A percentile compares a stretch with the other conserved stretches of the same genome.
These are phyloP conservation scores for Hypoxylon crocopeplum DNA, from an alignment of 495 filamentous ascomycete genomes.

Conservation along the genomic window DNA sequence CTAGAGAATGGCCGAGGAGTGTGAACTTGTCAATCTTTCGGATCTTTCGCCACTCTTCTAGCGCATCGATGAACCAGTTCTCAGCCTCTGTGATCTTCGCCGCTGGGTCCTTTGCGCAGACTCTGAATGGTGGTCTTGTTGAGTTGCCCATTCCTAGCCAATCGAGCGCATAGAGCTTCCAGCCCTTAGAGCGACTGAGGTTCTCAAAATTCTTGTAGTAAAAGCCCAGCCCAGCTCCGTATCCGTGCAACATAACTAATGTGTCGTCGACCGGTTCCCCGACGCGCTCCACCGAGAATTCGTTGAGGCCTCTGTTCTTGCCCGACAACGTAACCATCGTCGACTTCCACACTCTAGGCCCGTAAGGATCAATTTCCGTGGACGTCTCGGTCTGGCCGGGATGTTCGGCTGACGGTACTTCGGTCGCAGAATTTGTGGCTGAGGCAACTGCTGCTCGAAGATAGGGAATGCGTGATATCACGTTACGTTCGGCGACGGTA, in stretches of 20 bases:
- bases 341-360: constrained; percentile 84
- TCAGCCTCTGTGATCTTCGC: constrained; percentile 90
- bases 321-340: constrained; percentile 84
- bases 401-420: constrained; percentile 41
- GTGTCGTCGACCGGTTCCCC: constrained; percentile 79
- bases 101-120: constrained; percentile 80
- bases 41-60: constrained; percentile 93
- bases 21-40: constrained; percentile 93
- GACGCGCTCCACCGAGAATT: constrained; percentile 86
- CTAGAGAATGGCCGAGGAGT: constrained; percentile 88
- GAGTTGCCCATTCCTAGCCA: constrained; percentile 95
- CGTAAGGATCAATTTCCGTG: constrained; percentile 74
- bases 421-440: constrained; percentile 17
- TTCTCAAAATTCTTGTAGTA: constrained; percentile 98
- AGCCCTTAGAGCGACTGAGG: constrained; percentile 75
- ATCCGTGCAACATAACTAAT: constrained; percentile 97
- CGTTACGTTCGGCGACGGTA: constrained; percentile 85
- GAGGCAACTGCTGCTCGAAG: constrained; percentile 72
- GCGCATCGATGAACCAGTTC: constrained; percentile 92
- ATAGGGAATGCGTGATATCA: constrained; percentile 86
- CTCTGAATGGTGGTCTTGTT: constrained; percentile 79
- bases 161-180: constrained; percentile 92
- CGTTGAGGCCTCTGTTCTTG: constrained; percentile 86
- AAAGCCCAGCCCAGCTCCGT: constrained; percentile 93
- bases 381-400: constrained; percentile 58